A percentile compares a stretch with the other conserved stretches of the same genome.
Evolutionary conservation across 2,329 filamentous ascomycete genomes (phyloP).

Genomic region (Talaromyces sp.): DNA sequence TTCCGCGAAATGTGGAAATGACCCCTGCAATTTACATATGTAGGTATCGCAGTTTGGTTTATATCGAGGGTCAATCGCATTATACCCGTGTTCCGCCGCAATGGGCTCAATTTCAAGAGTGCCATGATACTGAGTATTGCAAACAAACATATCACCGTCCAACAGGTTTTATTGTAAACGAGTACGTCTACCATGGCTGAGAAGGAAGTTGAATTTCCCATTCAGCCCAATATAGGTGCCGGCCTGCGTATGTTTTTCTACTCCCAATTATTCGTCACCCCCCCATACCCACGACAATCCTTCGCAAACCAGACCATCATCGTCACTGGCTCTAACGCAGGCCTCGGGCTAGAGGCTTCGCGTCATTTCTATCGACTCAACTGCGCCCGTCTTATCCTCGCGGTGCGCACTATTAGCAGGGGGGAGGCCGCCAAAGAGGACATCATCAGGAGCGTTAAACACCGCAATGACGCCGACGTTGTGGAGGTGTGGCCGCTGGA

Average conservation of each 20-base stretch:
- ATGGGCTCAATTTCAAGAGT: too few relatives aligned
- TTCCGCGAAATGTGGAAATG: too few relatives aligned
- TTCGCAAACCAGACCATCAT: slow-evolving; percentile 38
- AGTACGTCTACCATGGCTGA: not conserved
- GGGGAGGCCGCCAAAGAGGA: slow-evolving; percentile 37
- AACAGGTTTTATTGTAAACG: too few relatives aligned
- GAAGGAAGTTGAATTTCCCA: not conserved
- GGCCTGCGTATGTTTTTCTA: slow-evolving; percentile 1
- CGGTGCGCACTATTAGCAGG: slow-evolving; percentile 40
- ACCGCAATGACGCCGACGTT: not conserved
- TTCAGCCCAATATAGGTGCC: not conserved
- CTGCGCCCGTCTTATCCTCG: slow-evolving; percentile 44
- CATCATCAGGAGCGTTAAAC: not conserved
- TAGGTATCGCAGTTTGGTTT: too few relatives aligned
- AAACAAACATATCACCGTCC: too few relatives aligned
- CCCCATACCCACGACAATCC: not conserved
- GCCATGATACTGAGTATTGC: too few relatives aligned
- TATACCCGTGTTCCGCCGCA: too few relatives aligned
- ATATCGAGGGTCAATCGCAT: too few relatives aligned
- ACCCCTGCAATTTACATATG: too few relatives aligned
- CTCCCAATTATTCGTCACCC: slow-evolving; percentile 7
- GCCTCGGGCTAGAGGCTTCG: slow-evolving; percentile 45
- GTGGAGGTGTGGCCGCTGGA: slow-evolving; percentile 6
- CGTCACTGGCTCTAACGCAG: slow-evolving; percentile 47
- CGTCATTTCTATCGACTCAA: slow-evolving; percentile 37